Percentiles rank a stretch among this genome's conserved stretches.
Evolutionary conservation across 1,139 yeast species (phyloP).

Genomic region (Yamadazyma jaroonii): DNA sequence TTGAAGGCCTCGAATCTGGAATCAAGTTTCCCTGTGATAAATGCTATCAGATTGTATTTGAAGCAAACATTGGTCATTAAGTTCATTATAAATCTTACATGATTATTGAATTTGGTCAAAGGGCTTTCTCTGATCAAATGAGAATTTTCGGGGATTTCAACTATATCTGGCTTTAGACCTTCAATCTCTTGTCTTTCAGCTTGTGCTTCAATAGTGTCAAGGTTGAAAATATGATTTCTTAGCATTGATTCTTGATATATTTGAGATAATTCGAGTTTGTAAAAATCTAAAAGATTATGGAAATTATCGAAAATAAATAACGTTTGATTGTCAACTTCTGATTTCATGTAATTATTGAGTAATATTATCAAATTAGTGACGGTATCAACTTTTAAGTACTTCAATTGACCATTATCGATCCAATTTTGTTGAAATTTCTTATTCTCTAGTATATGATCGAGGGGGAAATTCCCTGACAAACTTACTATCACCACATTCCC

Average conservation of each 20-base stretch:
- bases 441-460: slow-evolving; percentile 17
- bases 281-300: slow-evolving; percentile 37
- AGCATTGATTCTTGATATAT: slow-evolving; percentile 35
- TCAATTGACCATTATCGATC: slow-evolving; percentile 8
- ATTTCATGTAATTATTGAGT: slow-evolving; percentile 5
- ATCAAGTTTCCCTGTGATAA: slow-evolving; percentile 33
- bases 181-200: slow-evolving; percentile 20
- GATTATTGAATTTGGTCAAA: slow-evolving; percentile 28
- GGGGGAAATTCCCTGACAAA: slow-evolving; percentile 27
- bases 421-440: slow-evolving; percentile 19
- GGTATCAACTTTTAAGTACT: slow-evolving; percentile 22
- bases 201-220: slow-evolving; percentile 20
- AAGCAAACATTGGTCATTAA: slow-evolving; percentile 24
- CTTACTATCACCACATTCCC: slow-evolving; percentile 24
- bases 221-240: slow-evolving; percentile 30
- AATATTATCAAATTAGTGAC: slow-evolving; percentile 26
- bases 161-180: slow-evolving; percentile 22
- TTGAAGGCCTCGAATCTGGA: slow-evolving; percentile 20
- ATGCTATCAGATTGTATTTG: slow-evolving; percentile 23
- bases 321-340: slow-evolving; percentile 11
- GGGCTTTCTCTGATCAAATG: slow-evolving; percentile 34
- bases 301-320: slow-evolving; percentile 30
- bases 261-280: slow-evolving; percentile 32
- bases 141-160: slow-evolving; percentile 31
- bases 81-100: slow-evolving; percentile 26